These are phyloP conservation scores for Salvia rosmarinus DNA, from an alignment of 257 asterid genomes.

Conservation along the genomic window DNA sequence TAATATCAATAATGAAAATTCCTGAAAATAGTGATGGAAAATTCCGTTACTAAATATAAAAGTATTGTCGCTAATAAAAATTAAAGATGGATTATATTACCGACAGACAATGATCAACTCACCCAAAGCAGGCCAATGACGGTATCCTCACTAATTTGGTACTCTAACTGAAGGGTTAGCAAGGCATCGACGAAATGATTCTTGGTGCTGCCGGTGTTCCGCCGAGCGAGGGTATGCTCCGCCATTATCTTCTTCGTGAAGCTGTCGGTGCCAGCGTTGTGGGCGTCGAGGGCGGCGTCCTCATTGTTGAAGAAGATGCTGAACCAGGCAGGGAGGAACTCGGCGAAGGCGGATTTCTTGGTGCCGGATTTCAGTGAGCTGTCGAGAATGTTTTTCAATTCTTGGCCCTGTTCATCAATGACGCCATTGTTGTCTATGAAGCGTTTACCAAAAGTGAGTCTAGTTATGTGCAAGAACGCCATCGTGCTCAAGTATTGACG, in stretches of 20 bases:
- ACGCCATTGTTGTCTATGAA: slow-evolving; percentile 61
- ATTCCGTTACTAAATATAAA: too few species aligned
- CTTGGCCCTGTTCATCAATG: slow-evolving; percentile 68
- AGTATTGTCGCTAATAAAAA: too few species aligned
- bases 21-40: too few species aligned
- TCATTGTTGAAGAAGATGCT: slow-evolving; percentile 61
- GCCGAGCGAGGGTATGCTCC: slow-evolving; percentile 71
- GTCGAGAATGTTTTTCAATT: slow-evolving; percentile 62
- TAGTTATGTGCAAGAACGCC: slow-evolving; percentile 80
- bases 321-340: slow-evolving; percentile 58
- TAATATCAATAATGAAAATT: too few species aligned
- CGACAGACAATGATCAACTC: too few species aligned
- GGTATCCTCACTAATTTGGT: slow-evolving; percentile 72
- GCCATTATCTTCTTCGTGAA: slow-evolving; percentile 75
- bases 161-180: slow-evolving; percentile 70
- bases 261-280: slow-evolving; percentile 47
- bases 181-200: slow-evolving; percentile 79
- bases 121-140: slow-evolving; percentile 86
- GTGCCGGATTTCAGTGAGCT: slow-evolving; percentile 56
- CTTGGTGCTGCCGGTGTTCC: slow-evolving; percentile 62
- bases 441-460: slow-evolving; percentile 78
- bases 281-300: slow-evolving; percentile 48
- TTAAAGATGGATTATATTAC: too few species aligned
- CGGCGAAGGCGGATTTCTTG: slow-evolving; percentile 51
- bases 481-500: slow-evolving; percentile 68